Evolutionary conservation across 192 early-diverging fungal genomes (phyloP).

Genomic region (Mortierella hygrophila): DNA sequence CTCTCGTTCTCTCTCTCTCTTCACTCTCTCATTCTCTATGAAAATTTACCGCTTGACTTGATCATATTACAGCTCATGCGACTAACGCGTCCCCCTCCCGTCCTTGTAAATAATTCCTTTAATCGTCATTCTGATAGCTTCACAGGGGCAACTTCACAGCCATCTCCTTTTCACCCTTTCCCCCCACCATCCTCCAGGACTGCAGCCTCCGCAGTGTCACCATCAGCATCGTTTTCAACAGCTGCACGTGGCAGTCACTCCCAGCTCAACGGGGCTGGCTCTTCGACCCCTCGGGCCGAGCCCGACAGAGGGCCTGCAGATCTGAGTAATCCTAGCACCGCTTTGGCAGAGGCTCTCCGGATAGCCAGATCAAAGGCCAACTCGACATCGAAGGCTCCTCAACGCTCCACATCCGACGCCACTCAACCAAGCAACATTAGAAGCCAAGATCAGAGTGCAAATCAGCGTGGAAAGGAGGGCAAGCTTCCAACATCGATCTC

Average conservation of each 20-base stretch:
- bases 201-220: background rate
- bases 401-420: background rate
- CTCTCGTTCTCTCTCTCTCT: too few relatives aligned
- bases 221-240: background rate
- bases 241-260: background rate
- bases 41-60: constrained; percentile 11
- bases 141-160: background rate
- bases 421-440: background rate
- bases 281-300: background rate
- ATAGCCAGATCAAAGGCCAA: constrained; percentile 25
- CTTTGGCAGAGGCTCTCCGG: constrained; percentile 15
- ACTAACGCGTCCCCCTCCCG: background rate
- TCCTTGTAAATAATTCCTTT: background rate
- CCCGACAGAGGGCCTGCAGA: constrained; percentile 30
- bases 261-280: background rate
- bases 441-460: background rate
- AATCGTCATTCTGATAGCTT: background rate
- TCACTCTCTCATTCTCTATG: background rate
- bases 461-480: background rate
- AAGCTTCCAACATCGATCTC: background rate
- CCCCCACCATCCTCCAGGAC: constrained; percentile 4
- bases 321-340: constrained; percentile 25
- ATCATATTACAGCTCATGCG: background rate
- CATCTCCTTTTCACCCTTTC: constrained; percentile 18
- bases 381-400: background rate